phyloP scores from a whole-genome alignment of 2,329 filamentous ascomycete genomes.

The Plectosphaerella plurivora region DNA sequence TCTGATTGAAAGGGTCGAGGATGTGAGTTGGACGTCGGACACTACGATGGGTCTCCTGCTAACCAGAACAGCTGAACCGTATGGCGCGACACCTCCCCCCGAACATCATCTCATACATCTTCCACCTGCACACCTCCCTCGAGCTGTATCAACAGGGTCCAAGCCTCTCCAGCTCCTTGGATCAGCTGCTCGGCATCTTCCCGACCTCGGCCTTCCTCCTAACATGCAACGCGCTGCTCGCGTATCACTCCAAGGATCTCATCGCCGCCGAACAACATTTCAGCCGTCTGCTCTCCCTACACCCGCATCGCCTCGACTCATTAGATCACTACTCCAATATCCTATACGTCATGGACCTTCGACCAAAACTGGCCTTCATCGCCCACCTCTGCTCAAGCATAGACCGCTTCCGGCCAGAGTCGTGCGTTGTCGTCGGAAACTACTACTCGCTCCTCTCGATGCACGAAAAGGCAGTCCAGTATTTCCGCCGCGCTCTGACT shows the following conservation, averaged over 20 bases:
- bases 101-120: slow-evolving; percentile 91
- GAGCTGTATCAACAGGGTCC: slow-evolving; percentile 86
- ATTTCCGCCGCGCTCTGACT: slow-evolving; percentile 88
- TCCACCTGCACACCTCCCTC: slow-evolving; percentile 84
- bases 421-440: slow-evolving; percentile 94
- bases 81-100: slow-evolving; percentile 72
- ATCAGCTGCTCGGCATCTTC: slow-evolving; percentile 78
- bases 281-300: slow-evolving; percentile 73
- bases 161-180: slow-evolving; percentile 67
- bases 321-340: slow-evolving; percentile 98
- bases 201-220: slow-evolving; percentile 84
- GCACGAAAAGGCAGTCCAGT: slow-evolving; percentile 97
- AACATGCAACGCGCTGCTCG: slow-evolving; percentile 81
- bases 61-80: slow-evolving; percentile 57
- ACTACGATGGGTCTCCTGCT: background rate
- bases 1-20: slow-evolving; percentile 73
- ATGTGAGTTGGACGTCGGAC: slow-evolving; percentile 52
- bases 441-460: slow-evolving; percentile 93
- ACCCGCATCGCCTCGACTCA: slow-evolving; percentile 73
- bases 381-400: slow-evolving; percentile 87
- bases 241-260: slow-evolving; percentile 86
- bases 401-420: slow-evolving; percentile 95
- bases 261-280: slow-evolving; percentile 63
- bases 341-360: slow-evolving; percentile 83
- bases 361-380: slow-evolving; percentile 87